A percentile compares a stretch with the other conserved stretches of the same genome.
phyloP scores from a whole-genome alignment of 768 basidiomycete species.

The Chlorophyllum brunneum region DNA sequence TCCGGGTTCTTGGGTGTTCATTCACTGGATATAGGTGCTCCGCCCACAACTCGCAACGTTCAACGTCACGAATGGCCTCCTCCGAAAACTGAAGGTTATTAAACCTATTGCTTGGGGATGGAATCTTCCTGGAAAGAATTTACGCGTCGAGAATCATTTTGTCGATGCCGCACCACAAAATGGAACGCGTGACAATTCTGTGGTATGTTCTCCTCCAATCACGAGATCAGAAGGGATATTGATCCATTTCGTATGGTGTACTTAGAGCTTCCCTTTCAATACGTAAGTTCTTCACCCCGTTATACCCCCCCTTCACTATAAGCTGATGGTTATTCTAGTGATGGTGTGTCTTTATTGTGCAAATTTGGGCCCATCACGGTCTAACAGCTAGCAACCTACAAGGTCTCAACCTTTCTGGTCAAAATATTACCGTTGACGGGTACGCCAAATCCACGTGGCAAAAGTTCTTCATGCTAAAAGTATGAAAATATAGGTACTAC shows the following conservation, averaged over 20 bases:
- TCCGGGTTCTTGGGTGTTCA: background rate
- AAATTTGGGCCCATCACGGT: background rate
- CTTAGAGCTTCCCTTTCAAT: constrained; percentile 39
- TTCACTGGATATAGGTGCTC: constrained; percentile 23
- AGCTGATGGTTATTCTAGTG: background rate
- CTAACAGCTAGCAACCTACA: background rate
- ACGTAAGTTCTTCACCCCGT: constrained; percentile 30
- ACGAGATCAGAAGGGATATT: too few relatives aligned
- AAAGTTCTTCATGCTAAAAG: background rate
- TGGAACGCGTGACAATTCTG: constrained; percentile 31
- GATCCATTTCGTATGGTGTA: background rate
- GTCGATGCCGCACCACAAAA: constrained; percentile 38
- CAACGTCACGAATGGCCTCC: constrained; percentile 39
- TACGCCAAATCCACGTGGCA: constrained; percentile 6
- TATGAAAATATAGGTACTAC: constrained; percentile 25
- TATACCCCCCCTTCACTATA: background rate
- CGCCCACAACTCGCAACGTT: constrained; percentile 46
- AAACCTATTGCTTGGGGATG: constrained; percentile 50
- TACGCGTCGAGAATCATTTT: constrained; percentile 35
- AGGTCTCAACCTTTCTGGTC: constrained; percentile 34
- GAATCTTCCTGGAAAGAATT: constrained; percentile 36
- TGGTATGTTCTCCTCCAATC: constrained; percentile 20
- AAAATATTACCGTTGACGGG: constrained; percentile 38
- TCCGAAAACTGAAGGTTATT: constrained; percentile 36
- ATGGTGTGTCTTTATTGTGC: constrained; percentile 2